Evolutionary conservation across 2,329 filamentous ascomycete species (phyloP).

Genomic region (Alternaria triticimaculans): DNA sequence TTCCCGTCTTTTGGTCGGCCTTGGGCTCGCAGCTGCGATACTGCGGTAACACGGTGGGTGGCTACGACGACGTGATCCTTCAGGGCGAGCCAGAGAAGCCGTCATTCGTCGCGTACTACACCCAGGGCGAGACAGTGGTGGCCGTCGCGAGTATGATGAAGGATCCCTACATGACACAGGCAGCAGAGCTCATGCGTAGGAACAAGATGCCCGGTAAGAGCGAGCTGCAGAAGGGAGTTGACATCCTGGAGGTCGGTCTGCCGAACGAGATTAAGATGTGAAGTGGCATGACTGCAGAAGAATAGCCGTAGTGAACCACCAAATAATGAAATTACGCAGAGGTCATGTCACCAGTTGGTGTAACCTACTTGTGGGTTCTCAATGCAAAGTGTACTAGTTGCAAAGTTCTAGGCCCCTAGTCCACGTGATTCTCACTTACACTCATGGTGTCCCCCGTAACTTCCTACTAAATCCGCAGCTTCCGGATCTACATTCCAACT

Average conservation of each 20-base stretch:
- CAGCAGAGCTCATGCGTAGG: slow-evolving; percentile 81
- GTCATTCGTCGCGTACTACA: slow-evolving; percentile 90
- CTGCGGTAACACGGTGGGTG: slow-evolving; percentile 82
- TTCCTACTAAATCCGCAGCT: not conserved
- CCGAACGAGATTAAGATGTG: slow-evolving; percentile 56
- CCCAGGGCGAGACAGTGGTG: slow-evolving; percentile 82
- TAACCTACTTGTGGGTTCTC: not conserved
- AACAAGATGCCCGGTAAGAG: slow-evolving; percentile 84
- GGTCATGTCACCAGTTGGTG: not conserved
- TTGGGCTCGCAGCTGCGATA: slow-evolving; percentile 89
- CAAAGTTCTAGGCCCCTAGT: not conserved
- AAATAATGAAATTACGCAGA: not conserved
- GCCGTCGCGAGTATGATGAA: slow-evolving; percentile 90
- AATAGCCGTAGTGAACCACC: not conserved
- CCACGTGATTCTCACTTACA: not conserved
- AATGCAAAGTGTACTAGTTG: not conserved
- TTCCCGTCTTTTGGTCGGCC: slow-evolving; percentile 97
- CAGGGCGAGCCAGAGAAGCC: slow-evolving; percentile 73
- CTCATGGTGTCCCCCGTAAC: not conserved
- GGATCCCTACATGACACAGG: slow-evolving; percentile 76
- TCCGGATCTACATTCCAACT: not conserved
- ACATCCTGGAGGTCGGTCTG: slow-evolving; percentile 54
- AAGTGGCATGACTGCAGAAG: not conserved
- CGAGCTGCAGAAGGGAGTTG: slow-evolving; percentile 69
- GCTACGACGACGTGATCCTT: slow-evolving; percentile 86